These are phyloP conservation scores for Nicotiana sylvestris DNA, from an alignment of 257 asterid genomes.

Conservation along the genomic window DNA sequence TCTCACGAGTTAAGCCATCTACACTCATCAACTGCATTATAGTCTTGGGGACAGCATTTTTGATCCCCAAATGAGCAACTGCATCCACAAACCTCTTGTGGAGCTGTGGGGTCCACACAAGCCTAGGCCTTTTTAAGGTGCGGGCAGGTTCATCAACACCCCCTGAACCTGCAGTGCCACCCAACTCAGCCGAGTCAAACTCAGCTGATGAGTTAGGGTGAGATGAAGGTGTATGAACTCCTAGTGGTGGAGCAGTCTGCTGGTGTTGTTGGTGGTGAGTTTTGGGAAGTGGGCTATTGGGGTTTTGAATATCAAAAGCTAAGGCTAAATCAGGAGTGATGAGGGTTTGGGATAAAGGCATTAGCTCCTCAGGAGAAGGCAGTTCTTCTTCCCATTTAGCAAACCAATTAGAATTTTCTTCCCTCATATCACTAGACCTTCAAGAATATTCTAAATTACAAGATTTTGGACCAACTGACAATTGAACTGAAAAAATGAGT, in stretches of 20 bases:
- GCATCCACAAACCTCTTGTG: conserved; percentile 53
- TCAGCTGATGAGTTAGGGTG: conserved; percentile 63
- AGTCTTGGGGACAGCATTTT: conserved; percentile 50
- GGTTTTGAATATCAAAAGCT: conserved; percentile 61
- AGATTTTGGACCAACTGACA: conserved; percentile 1
- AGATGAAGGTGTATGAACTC: conserved; percentile 34
- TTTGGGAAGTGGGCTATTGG: conserved; percentile 30
- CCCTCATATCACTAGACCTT: conserved; percentile 44
- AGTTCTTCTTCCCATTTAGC: conserved; percentile 80
- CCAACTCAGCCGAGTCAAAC: conserved; percentile 56
- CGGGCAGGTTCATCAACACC: conserved; percentile 39
- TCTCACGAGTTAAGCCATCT: conserved; percentile 47
- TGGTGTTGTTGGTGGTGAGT: conserved; percentile 25
- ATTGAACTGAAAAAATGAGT: neutral
- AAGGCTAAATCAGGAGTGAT: conserved; percentile 69
- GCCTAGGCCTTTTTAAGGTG: conserved; percentile 45
- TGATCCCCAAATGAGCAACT: conserved; percentile 48
- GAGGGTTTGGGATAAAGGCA: conserved; percentile 71
- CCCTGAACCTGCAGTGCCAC: conserved; percentile 31
- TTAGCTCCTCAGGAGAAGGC: conserved; percentile 76
- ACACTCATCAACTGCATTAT: conserved; percentile 58
- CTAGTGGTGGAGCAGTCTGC: conserved; percentile 34
- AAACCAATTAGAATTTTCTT: conserved; percentile 81
- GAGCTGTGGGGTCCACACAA: conserved; percentile 54
- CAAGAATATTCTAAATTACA: no score